phyloP scores from a whole-genome alignment of 441 rosid genomes.

The Daphne laureola region DNA sequence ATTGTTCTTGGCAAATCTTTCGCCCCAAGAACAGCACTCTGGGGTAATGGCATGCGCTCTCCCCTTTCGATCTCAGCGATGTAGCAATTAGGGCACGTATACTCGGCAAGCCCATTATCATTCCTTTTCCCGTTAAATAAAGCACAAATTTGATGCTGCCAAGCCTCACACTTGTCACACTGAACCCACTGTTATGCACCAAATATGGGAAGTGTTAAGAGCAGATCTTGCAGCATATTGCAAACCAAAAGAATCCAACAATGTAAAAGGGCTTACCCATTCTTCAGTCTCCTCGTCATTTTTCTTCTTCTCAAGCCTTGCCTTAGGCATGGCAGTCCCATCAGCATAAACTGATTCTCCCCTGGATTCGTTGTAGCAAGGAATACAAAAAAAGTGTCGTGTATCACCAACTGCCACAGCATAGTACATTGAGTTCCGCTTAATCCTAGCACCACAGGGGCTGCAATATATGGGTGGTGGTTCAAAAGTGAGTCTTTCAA shows the following conservation, averaged over 20 bases:
- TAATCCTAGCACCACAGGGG: constrained; percentile 94
- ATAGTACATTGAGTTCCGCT: constrained; percentile 97
- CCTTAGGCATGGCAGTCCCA: constrained; percentile 64
- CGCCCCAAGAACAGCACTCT: constrained; percentile 99
- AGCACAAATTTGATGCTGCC: constrained; percentile 99
- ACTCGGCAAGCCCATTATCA: constrained; percentile 99
- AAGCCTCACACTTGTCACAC: constrained; percentile 99
- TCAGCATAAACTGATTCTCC: constrained; percentile 79
- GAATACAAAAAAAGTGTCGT: constrained; percentile 92
- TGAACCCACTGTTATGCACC: constrained; percentile 89
- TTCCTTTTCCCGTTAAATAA: constrained; percentile 96
- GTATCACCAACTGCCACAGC: constrained; percentile 96
- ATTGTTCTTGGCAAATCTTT: constrained; percentile 93
- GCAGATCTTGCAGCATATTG: constrained; percentile 6
- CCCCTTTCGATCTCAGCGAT: constrained; percentile 84
- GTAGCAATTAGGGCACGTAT: constrained; percentile 99
- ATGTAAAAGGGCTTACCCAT: constrained; percentile 50
- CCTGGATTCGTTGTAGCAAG: constrained; percentile 96
- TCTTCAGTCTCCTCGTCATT: constrained; percentile 99
- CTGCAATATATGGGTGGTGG: constrained; percentile 98
- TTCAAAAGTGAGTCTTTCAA: constrained; percentile 99
- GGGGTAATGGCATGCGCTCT: constrained; percentile 88
- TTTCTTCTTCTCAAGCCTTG: constrained; percentile 95
- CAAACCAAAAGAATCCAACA: constrained; percentile 12
- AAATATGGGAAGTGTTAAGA: constrained; percentile 13